Evolutionary conservation across 2,329 filamentous ascomycete genomes (phyloP).

Genomic region (Trichophyton simii): DNA sequence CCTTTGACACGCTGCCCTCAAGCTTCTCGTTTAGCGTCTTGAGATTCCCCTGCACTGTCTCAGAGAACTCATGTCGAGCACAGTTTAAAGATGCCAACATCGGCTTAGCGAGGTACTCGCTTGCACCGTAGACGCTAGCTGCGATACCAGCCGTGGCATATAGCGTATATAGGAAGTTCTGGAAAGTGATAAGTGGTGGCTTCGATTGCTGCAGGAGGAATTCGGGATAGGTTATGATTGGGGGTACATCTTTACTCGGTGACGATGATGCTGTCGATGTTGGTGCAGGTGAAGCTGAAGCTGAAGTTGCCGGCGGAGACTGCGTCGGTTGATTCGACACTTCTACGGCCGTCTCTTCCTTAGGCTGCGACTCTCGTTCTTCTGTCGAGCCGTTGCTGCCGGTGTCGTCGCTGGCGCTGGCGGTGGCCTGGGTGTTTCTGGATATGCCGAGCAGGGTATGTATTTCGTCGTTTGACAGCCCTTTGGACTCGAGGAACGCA

Average conservation of each 20-base stretch:
- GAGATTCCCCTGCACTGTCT: constrained; percentile 40
- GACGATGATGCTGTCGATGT: constrained; percentile 7
- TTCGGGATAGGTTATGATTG: constrained; percentile 56
- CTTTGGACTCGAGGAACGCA: constrained; percentile 66
- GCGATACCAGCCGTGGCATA: constrained; percentile 46
- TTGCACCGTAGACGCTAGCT: constrained; percentile 45
- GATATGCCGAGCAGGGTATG: constrained; percentile 46
- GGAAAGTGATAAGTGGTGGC: constrained; percentile 47
- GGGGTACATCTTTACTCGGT: constrained; percentile 31
- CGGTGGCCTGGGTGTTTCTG: constrained; percentile 22
- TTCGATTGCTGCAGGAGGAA: constrained; percentile 48
- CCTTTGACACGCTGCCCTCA: constrained; percentile 38
- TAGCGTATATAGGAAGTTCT: constrained; percentile 43
- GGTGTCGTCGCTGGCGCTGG: constrained; percentile 6
- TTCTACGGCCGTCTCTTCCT: background rate
- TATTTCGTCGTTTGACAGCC: constrained; percentile 55
- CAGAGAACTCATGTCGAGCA: constrained; percentile 46
- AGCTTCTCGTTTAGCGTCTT: constrained; percentile 45
- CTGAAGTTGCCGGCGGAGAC: too few species aligned
- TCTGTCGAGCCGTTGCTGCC: constrained; percentile 3
- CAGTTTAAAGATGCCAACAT: constrained; percentile 44
- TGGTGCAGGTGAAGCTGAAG: constrained; percentile 1
- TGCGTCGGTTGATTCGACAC: background rate
- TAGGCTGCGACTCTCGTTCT: background rate
- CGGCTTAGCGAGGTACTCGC: constrained; percentile 46